Conservation (phyloP, 192 early-diverging fungal species). For the Dissophora ornata region DNA sequence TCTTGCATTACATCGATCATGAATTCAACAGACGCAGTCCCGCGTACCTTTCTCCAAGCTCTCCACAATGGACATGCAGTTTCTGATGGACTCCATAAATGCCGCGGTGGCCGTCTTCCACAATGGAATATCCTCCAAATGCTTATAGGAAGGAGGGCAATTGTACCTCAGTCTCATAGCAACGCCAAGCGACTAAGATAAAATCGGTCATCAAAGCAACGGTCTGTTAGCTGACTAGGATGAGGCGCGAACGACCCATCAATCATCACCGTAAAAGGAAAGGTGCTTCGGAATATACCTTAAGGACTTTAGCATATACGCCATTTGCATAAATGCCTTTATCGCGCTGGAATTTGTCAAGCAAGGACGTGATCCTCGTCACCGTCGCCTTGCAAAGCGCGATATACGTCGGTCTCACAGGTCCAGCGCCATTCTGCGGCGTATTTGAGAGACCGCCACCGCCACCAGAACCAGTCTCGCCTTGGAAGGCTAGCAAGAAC, state of each 20-base stretch:
- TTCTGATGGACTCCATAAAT: slow-evolving; percentile 68
- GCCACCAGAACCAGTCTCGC: neutral
- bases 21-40: too few relatives aligned
- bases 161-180: slow-evolving; percentile 82
- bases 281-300: slow-evolving; percentile 53
- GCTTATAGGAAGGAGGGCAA: slow-evolving; percentile 76
- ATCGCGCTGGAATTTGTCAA: slow-evolving; percentile 63
- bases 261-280: too few relatives aligned
- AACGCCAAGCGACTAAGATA: slow-evolving; percentile 67
- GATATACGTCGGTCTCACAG: slow-evolving; percentile 75
- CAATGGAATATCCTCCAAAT: slow-evolving; percentile 74
- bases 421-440: neutral
- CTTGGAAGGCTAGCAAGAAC: slow-evolving; percentile 30
- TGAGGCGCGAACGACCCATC: too few relatives aligned
- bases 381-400: slow-evolving; percentile 75
- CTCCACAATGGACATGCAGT: slow-evolving; percentile 57
- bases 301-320: slow-evolving; percentile 63
- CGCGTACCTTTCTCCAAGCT: slow-evolving; percentile 46
- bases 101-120: slow-evolving; percentile 78
- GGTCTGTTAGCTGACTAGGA: too few relatives aligned
- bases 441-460: neutral
- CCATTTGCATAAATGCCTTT: slow-evolving; percentile 65
- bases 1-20: too few relatives aligned
- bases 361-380: slow-evolving; percentile 62
- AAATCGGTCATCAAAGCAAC: too few relatives aligned